phyloP scores from a whole-genome alignment of 345 rosid genomes.

The Citrus trifoliata region DNA sequence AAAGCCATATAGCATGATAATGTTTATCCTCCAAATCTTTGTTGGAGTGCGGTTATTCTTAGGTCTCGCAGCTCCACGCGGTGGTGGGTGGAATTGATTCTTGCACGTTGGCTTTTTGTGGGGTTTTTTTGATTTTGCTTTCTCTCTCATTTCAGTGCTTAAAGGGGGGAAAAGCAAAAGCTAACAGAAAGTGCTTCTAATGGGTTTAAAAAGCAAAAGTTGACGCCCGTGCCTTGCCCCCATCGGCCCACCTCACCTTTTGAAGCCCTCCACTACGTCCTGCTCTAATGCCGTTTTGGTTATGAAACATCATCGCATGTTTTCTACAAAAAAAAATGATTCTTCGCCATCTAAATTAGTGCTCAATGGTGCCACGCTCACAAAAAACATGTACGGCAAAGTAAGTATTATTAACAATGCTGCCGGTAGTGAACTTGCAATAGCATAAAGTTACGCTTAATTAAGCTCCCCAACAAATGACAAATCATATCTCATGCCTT shows the following conservation, averaged over 20 bases:
- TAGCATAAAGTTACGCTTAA: background rate
- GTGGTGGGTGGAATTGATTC: conserved; percentile 27
- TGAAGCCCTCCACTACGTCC: background rate
- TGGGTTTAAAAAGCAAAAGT: conserved; percentile 19
- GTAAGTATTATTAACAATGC: too few species aligned
- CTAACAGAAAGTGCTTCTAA: background rate
- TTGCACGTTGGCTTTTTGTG: conserved; percentile 6
- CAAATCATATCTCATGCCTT: background rate
- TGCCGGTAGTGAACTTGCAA: background rate
- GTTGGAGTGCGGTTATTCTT: conserved; percentile 51
- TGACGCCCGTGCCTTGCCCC: conserved; percentile 25
- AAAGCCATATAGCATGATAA: background rate
- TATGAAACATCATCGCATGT: too few species aligned
- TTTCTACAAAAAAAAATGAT: too few species aligned
- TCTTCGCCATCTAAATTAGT: too few species aligned
- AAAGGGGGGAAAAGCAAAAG: conserved; percentile 1
- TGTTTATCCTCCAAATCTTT: conserved; percentile 25
- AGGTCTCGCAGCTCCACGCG: conserved; percentile 9
- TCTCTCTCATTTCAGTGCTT: conserved; percentile 4
- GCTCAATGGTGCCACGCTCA: too few species aligned
- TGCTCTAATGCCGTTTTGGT: too few species aligned
- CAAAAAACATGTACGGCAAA: too few species aligned
- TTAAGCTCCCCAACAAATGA: background rate
- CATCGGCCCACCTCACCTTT: background rate
- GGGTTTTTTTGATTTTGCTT: background rate